Evolutionary conservation across 2,329 filamentous ascomycete species (phyloP), one percentile per base, ranked within the genome.

Genomic region (Colletotrichum echinochloae): DNA sequence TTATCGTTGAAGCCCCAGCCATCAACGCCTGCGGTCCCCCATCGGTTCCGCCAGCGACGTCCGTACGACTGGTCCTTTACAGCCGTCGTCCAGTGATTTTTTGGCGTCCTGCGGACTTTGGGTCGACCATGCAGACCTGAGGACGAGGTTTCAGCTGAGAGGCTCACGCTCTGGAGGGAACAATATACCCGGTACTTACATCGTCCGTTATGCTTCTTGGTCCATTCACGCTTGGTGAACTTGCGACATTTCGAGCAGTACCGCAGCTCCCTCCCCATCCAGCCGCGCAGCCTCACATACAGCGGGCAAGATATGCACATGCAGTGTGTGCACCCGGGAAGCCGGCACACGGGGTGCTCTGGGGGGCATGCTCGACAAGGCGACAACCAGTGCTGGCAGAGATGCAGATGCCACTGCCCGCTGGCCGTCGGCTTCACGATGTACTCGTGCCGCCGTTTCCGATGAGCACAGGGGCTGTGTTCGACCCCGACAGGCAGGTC

Each of bases 61-160:
- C 66, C 62, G 23, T 60, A 70, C 1, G 66, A 70, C 20, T 6
- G 30, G 2, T 55, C 62, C 41, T 70, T 70, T 14, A 41, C n/a
- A n/a, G n/a, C 49, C 6, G 54, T 26, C 1, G 66, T 66, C 62
- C 62, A 70, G 49, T 49, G 55, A n/a, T 66, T 70, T 8, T 60
- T 55, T 20, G 66, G 7, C 8, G 20, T 4, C 5, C 39, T 59
- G 14, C 62, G 66, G 6, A 41, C 33, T 35, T 46, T 44, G 2
- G 54, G 62, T n/a, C 39, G 54, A 0, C 62, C 55, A 16, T 70
- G 66, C 1, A 70, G 41, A 26, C 66, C 66, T 70, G 33, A 1
- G 1, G 0, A 2, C 16, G 2, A 5, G 20, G n/a, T 9, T 5
- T 54, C 16, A 37, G 46, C 20, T 16, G 6, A 1, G 1, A 16